Evolutionary conservation across 2,329 filamentous ascomycete genomes (phyloP).

Genomic region (Plenodomus tracheiphilus): DNA sequence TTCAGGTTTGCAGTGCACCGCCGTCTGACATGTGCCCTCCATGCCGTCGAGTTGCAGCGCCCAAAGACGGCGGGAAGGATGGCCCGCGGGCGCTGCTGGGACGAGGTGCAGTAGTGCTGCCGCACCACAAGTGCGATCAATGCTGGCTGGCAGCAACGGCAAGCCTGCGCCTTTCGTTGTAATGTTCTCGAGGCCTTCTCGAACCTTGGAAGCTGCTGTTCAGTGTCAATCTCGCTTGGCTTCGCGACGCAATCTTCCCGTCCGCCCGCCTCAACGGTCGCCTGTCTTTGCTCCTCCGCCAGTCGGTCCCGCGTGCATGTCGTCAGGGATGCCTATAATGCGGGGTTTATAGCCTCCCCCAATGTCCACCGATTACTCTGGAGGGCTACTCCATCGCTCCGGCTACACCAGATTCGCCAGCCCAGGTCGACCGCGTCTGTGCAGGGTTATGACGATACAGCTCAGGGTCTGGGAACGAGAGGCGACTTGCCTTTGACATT

Average conservation of each 20-base stretch:
- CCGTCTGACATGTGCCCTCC: background rate
- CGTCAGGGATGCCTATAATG: slow-evolving; percentile 34
- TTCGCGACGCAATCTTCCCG: slow-evolving; percentile 21
- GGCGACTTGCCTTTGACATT: slow-evolving; percentile 13
- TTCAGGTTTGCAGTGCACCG: slow-evolving; percentile 8
- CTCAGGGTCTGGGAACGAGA: slow-evolving; percentile 5
- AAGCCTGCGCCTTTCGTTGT: slow-evolving; percentile 3
- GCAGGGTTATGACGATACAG: slow-evolving; percentile 14
- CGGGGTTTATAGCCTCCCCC: slow-evolving; percentile 31
- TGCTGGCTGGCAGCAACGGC: slow-evolving; percentile 4
- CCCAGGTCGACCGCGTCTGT: slow-evolving; percentile 2
- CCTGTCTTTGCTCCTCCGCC: slow-evolving; percentile 16
- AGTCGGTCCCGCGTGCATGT: slow-evolving; percentile 16
- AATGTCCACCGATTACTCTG: slow-evolving; percentile 11
- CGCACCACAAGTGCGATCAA: slow-evolving; percentile 1
- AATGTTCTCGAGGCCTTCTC: slow-evolving; percentile 17
- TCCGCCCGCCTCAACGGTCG: slow-evolving; percentile 32
- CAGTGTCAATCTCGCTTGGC: slow-evolving; percentile 21
- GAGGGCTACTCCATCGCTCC: slow-evolving; percentile 22
- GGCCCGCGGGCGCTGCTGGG: slow-evolving; percentile 18
- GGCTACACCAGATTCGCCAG: slow-evolving; percentile 14
- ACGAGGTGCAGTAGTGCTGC: slow-evolving; percentile 20
- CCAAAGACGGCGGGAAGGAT: slow-evolving; percentile 20
- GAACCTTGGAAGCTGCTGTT: slow-evolving; percentile 16
- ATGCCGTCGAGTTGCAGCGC: slow-evolving; percentile 6